Conservation (phyloP, 129 eudicot species). For the Escallonia rubra region DNA sequence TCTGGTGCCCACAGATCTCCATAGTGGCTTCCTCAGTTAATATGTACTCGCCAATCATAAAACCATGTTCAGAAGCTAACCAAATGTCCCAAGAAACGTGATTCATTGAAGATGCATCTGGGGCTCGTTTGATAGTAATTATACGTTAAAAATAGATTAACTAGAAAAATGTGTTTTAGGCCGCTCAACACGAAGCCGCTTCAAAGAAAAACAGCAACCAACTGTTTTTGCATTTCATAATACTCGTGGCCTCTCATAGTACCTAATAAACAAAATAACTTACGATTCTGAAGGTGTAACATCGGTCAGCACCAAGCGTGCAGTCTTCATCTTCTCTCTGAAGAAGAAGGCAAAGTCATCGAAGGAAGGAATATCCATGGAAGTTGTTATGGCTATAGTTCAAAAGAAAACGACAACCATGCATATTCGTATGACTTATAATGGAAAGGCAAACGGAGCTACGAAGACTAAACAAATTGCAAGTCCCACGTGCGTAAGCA, state of each 20-base stretch:
- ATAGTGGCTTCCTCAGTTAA: conserved; percentile 59
- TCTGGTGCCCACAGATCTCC: conserved; percentile 55
- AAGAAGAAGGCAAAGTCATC: conserved; percentile 72
- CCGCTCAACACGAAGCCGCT: too few relatives aligned
- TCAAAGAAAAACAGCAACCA: too few relatives aligned
- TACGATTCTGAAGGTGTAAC: conserved; percentile 65
- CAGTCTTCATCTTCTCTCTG: conserved; percentile 62
- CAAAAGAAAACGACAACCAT: conserved; percentile 9
- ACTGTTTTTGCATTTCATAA: too few relatives aligned
- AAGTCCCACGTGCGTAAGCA: too few relatives aligned
- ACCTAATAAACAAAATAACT: conserved; percentile 1
- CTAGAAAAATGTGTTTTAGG: not conserved
- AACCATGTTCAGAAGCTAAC: too few relatives aligned
- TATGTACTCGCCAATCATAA: conserved; percentile 17
- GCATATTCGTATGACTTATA: too few relatives aligned
- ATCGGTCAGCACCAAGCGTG: conserved; percentile 56
- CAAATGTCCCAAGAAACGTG: too few relatives aligned
- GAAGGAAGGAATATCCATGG: conserved; percentile 35
- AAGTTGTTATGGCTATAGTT: conserved; percentile 3
- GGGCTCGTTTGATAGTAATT: not conserved
- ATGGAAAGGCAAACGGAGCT: too few relatives aligned
- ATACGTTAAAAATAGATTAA: not conserved
- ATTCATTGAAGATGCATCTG: too few relatives aligned
- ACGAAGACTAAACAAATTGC: too few relatives aligned
- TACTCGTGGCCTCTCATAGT: not conserved